Percentiles rank a stretch among this genome's conserved stretches.
These are phyloP conservation scores for Macadamia integrifolia DNA, from an alignment of 164 flowering plant genomes.

Conservation along the genomic window DNA sequence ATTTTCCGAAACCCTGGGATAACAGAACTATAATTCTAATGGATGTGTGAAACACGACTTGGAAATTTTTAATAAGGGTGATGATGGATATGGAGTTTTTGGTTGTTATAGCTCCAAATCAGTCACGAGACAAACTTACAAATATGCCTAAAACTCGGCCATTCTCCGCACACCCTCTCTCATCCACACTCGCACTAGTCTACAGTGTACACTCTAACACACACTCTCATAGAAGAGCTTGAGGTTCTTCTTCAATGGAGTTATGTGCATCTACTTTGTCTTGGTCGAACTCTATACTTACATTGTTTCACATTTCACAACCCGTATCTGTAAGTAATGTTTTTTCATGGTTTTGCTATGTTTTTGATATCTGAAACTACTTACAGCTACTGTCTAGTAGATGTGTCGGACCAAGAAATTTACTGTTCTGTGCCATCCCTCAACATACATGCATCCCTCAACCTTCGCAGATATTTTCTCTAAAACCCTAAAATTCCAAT, in stretches of 20 bases:
- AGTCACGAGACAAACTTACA: neutral
- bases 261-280: neutral
- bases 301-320: slow-evolving; percentile 31
- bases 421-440: slow-evolving; percentile 25
- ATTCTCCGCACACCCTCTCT: neutral
- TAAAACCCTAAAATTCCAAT: no score
- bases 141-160: neutral
- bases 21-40: no score
- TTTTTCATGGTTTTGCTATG: neutral
- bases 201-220: no score
- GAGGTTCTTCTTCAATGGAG: neutral
- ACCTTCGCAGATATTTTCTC: no score
- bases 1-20: no score
- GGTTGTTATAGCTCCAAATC: neutral
- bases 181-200: no score
- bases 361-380: neutral
- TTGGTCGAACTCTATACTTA: slow-evolving; percentile 26
- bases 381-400: slow-evolving; percentile 12
- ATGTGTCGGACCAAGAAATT: slow-evolving; percentile 19
- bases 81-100: neutral
- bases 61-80: no score
- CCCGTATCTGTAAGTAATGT: slow-evolving; percentile 8
- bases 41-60: no score
- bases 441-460: no score
- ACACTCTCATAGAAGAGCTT: neutral